Base-by-base conservation (phyloP, 225 moss, liverwort and hornwort species). In the Pseudisothecium myosuroides region DNA sequence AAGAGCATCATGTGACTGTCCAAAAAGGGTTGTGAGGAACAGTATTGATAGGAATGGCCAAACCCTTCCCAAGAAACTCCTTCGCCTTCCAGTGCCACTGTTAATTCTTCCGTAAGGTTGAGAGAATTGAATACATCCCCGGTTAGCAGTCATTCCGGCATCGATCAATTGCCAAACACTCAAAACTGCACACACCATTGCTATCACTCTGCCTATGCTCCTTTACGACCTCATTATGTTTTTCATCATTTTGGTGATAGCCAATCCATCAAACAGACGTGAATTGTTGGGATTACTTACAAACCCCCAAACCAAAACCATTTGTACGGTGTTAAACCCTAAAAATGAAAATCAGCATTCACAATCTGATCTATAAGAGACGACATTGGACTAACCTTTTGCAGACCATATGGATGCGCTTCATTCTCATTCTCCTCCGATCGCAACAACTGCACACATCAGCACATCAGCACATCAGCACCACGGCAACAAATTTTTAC, bases 161-260 rank as follows among this genome's bases (percentile, higher is more conserved):
- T 93, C 90, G 17, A 88, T 34, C n/a, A 50, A 66, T 34, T 26
- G 91, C 89, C 36, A 72, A 26, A 71, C 95, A 95, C 49, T 96
- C 94, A 56, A 96, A 96, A 95, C 92, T 96, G 94, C 93, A 85
- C 69, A 85, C 14, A 65, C 43, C 55, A 50, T 54, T 61, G 55
- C 69, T n/a, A 43, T 29, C 13, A 47, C 47, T 76, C 56, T 65
- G 36, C 65, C 39, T 41, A 28, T 28, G 83, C 65, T 76, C 45
- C 14, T 72, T 62, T 9, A 52, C 4, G 36, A 64, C 62, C 43
- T 64, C n/a, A 39, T 26, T 23, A 22, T 15, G 37, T 7, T n/a
- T n/a, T 17, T 26, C 32, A 88, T 43, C 66, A 27, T 9, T 56
- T 29, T 7, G 24, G 26, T 61, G 27, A 47, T 20, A 61, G 75